Conservation (phyloP, 2,329 filamentous ascomycete species). For the Colletotrichum orchidophilum region DNA sequence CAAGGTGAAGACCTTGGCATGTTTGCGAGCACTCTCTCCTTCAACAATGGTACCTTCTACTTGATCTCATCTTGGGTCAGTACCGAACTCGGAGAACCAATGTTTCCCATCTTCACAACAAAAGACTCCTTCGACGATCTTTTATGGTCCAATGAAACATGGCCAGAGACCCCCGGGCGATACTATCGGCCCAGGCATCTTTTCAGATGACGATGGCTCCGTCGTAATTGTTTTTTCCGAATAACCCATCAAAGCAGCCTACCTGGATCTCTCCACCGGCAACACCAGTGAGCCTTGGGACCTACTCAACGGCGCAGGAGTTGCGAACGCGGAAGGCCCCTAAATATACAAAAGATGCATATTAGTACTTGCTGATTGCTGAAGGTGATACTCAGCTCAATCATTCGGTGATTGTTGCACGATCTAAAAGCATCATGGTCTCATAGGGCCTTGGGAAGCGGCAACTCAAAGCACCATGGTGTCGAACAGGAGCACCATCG, state of each 20-base stretch:
- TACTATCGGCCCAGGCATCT: constrained; percentile 55
- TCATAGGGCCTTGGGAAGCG: constrained; percentile 54
- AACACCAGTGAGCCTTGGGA: constrained; percentile 40
- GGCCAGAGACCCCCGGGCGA: constrained; percentile 26
- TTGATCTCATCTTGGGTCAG: constrained; percentile 34
- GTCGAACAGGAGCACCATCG: constrained; percentile 47
- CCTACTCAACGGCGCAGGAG: constrained; percentile 57
- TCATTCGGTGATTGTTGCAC: constrained; percentile 54
- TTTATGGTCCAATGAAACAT: constrained; percentile 38
- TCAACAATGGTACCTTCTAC: constrained; percentile 54
- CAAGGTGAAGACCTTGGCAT: constrained; percentile 41
- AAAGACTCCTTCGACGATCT: constrained; percentile 35
- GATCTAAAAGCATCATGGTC: constrained; percentile 47
- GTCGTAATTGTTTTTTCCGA: not conserved
- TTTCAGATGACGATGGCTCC: constrained; percentile 62
- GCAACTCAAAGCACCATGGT: constrained; percentile 55
- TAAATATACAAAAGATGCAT: constrained; percentile 62
- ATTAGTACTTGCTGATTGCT: constrained; percentile 62
- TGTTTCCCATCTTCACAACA: constrained; percentile 22
- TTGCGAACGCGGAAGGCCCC: constrained; percentile 56
- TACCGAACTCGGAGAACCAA: not conserved
- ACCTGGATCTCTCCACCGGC: constrained; percentile 47
- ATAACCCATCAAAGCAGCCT: constrained; percentile 38
- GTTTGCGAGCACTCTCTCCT: constrained; percentile 57
- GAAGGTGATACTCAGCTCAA: constrained; percentile 58